These are phyloP conservation scores for Eleusine coracana DNA, from an alignment of 176 grass and related monocot species.

Conservation along the genomic window DNA sequence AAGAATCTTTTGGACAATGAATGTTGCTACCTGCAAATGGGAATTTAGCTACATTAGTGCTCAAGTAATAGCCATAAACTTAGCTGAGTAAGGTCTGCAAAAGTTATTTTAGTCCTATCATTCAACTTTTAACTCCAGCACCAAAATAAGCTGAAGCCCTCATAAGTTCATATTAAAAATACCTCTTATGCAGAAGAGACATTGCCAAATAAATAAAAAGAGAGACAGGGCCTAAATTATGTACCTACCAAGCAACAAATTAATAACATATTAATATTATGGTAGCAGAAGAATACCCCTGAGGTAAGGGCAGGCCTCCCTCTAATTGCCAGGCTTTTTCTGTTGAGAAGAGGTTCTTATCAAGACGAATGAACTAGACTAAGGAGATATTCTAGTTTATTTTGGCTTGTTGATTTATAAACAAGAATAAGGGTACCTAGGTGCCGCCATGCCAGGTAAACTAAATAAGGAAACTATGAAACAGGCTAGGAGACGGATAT, in stretches of 20 bases:
- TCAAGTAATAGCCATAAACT: not conserved
- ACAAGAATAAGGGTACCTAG: too few relatives aligned
- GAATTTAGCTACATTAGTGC: constrained; percentile 20
- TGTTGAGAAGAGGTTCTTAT: too few relatives aligned
- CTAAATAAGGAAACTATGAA: too few relatives aligned
- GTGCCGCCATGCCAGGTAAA: too few relatives aligned
- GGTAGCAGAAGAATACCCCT: too few relatives aligned
- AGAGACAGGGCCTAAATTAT: not conserved
- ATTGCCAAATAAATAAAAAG: not conserved
- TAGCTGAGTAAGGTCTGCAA: not conserved
- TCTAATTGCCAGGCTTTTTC: too few relatives aligned
- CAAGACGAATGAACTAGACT: too few relatives aligned
- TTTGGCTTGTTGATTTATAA: too few relatives aligned
- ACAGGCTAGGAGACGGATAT: too few relatives aligned
- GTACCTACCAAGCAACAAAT: not conserved
- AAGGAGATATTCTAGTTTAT: too few relatives aligned
- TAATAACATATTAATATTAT: not conserved
- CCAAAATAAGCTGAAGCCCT: not conserved
- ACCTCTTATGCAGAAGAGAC: not conserved
- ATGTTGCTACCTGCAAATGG: constrained; percentile 84
- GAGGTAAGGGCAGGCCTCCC: too few relatives aligned
- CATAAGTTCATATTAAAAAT: constrained; percentile 10
- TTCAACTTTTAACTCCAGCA: not conserved
- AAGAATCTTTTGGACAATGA: constrained; percentile 98
- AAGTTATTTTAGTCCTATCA: not conserved